Evolutionary conservation across 73 alveolate genomes (phyloP), one percentile per base, ranked within the genome.

Genomic region (Effrenium voratum): DNA sequence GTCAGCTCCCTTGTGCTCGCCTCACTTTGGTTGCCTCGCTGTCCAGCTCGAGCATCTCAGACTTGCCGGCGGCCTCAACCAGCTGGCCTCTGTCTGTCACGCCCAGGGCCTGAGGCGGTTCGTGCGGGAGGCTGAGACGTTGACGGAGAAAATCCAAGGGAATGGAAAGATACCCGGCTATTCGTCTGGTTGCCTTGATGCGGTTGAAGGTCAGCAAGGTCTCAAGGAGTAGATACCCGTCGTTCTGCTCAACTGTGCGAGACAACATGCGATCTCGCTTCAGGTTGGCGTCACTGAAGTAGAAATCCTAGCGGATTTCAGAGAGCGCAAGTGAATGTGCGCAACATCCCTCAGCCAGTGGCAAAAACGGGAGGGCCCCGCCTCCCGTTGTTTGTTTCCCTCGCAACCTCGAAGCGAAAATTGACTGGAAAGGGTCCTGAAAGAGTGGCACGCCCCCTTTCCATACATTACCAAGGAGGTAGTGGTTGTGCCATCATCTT

Each of bases 221-320:
- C 40, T 34, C 16, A 59, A 85, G 57, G 60, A n/a, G 59, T 47
- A 85, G 22, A 59, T n/a, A 52, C 41, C 80, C 82, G 28, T 85
- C 81, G 43, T 30, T n/a, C 43, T 66, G 38, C 0, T 57, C 77
- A 2, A 59, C 80, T 28, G 60, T 52, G 81, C 40, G 77, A 80
- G 50, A 34, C 77, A 85, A 16, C 60, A 28, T 55, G 40, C 81
- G 81, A 81, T 85, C 94, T 44, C 80, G 77, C 41, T 81, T 80
- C 60, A 85, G 59, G 59, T 85, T 85, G 55, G 94, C 73, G 41
- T 85, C 94, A 32, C 94, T 85, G 94, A 85, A 85, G 41, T 85
- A 85, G 73, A 85, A 85, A 30, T 85, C 94, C 92, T 81, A 32
- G 15, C n/a, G n/a, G n/a, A n/a, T n/a, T n/a, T n/a, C n/a, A n/a